Base-by-base conservation (phyloP, 2,329 filamentous ascomycete genomes). In the Dothideomycetidae sp. region DNA sequence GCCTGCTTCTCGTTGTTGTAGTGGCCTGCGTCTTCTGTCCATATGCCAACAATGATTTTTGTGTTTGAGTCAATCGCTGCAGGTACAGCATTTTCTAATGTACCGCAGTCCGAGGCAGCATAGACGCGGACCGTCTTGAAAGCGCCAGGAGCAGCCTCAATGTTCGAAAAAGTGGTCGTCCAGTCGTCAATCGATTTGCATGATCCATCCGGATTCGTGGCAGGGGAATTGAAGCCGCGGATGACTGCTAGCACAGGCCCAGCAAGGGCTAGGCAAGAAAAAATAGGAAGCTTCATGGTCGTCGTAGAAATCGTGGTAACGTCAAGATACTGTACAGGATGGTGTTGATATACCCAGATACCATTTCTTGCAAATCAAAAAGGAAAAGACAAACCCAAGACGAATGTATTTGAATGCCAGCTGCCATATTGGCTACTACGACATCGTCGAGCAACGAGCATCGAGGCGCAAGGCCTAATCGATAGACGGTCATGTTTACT, bases 101-200 rank as follows among this genome's bases (percentile, higher is more conserved):
- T 63, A 43, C 64, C 59, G 52, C 64, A 69, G 48, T 68, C 66
- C 64, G 58, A 72, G 63, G 51, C 67, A 54, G 78, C 81, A 66
- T 81, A 79, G 19, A 78, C 63, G 36, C 75, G 71, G 46, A 74
- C 67, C 41, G 68, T 61, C 49, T 66, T 70, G 62, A 75, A 75
- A 46, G 58, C 59, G 42, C 69, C 68, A 7, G 70, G 69, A 16
- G 59, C 52, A 11, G 45, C 47, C 41, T 57, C 15, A 21, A 39
- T 34, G 49, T 31, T 19, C 12, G 7, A 26, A 47, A 62, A 59
- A 15, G 58, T 56, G 10, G 40, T 41, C 10, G 38, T 43, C 56
- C 56, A 61, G 33, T 62, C 48, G 5, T 44, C 59, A 39, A 47
- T 48, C 21, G 50, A 52, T 37, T 60, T 60, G 52, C 60, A 63